phyloP scores from a whole-genome alignment of 352 stramenopile genomes.

The Phytophthora kernoviae region DNA sequence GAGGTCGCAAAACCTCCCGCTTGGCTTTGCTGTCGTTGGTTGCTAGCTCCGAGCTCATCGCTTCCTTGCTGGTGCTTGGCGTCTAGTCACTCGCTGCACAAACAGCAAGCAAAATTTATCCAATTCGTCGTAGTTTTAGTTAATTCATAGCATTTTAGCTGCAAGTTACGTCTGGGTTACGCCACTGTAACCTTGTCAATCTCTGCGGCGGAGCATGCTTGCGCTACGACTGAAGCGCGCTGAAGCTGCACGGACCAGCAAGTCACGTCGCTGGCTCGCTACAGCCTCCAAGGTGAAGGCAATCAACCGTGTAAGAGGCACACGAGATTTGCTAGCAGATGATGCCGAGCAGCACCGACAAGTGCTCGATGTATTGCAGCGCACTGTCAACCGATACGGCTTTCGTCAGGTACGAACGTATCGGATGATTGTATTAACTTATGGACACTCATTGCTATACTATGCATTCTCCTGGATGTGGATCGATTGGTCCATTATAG shows the following conservation, averaged over 20 bases:
- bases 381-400: slow-evolving; percentile 69
- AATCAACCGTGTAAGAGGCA: slow-evolving; percentile 73
- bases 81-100: slow-evolving; percentile 3
- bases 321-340: slow-evolving; percentile 68
- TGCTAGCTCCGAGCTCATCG: slow-evolving; percentile 14
- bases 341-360: slow-evolving; percentile 67
- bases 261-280: slow-evolving; percentile 29
- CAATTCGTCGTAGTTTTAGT: not conserved
- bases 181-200: not conserved
- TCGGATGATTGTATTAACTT: not conserved
- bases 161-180: not conserved
- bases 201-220: not conserved
- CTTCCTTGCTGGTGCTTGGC: slow-evolving; percentile 3
- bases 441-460: not conserved
- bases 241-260: not conserved
- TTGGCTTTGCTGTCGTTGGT: not conserved
- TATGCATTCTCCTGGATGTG: no score
- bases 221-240: slow-evolving; percentile 6
- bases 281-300: slow-evolving; percentile 31
- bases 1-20: not conserved
- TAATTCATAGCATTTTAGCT: not conserved
- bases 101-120: not conserved
- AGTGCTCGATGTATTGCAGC: slow-evolving; percentile 63
- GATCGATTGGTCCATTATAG: slow-evolving; percentile 39
- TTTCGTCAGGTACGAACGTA: slow-evolving; percentile 61